Evolutionary conservation across 164 flowering plant genomes (phyloP), one percentile per base, ranked within the genome.

Genomic region (Berberis vulgaris): DNA sequence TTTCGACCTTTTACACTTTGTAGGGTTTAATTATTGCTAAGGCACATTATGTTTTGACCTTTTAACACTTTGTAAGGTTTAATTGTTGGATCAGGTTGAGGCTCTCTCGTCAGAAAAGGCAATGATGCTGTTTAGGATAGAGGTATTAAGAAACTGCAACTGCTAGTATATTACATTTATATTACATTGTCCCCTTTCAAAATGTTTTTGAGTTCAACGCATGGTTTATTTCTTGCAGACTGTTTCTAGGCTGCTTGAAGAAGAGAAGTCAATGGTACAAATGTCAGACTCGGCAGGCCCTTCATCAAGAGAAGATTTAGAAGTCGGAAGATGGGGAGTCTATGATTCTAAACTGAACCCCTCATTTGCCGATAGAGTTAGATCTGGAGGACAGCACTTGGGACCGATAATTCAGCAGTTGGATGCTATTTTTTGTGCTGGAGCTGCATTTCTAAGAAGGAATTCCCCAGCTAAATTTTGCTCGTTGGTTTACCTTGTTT

Each of bases 71-170:
- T 41, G 41, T 60, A 41, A 74, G 62, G 11, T 75, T 46, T 49
- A 9, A 63, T 55, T 59, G 9, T 53, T 77, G 61, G 64, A 65
- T 61, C 82, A 94, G 98, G 97, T 94, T 60, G 98, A 94, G 79
- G 69, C 88, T 43, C 86, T 94, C 13, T 78, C 98, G 61, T 88
- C 97, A 3, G 96, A 94, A 83, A 94, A 94, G 79, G 95, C 96
- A 6, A 87, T 77, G 38, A 65, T 86, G 60, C 63, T 67, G 47
- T 86, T 94, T 57, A 83, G 92, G 71, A 86, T 86, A n/a, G 98
- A 94, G 97, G 98, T 93, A 83, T 54, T 47, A 41, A 46, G 42
- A 1, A 44, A 54, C 49, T 38, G 6, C 45, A 45, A 46, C 40
- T 1, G 0, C 10, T 47, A 47, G 9, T 47, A 47, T 11, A 47